Evolutionary conservation across 306 rosid genomes (phyloP), one percentile per base, ranked within the genome.

Genomic region (Hippophae gyantsensis): DNA sequence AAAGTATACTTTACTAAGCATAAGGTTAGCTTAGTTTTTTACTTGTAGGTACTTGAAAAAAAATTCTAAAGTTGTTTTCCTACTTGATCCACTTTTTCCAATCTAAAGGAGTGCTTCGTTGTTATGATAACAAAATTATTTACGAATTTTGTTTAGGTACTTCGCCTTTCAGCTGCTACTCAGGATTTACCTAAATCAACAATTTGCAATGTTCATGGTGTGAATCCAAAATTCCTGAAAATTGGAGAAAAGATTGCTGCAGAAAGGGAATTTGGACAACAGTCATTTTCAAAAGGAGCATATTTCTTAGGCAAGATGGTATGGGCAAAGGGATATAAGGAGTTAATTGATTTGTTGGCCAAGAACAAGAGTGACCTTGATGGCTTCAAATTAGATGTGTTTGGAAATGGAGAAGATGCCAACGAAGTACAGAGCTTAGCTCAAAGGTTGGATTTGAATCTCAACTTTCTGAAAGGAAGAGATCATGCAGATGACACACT

Each of bases 301-400:
- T 92, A 92, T 80, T 92, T 88, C 89, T 73, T 92, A 69, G 99
- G 99, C 54, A 92, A 92, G 83, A 88, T 92, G 99, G 96, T 92
- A 7, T 92, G 99, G 99, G 96, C 99, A 42, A 92, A 92, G 80
- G 96, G 96, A 53, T 88, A 88, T 68, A 76, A 77, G 58, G 99
- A 92, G 75, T 75, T 92, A 76, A 82, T 92, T 72, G 87, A 92
- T 72, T 75, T 92, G 69, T 74, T 92, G 68, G 78, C 83, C 46
- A 88, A 81, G 66, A 86, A 82, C 73, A 88, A 80, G 81, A 67
- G 66, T 61, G 89, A 85, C 55, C 95, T 92, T 77, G 76, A 78
- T 76, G 96, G 96, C 64, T 78, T 88, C 79, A 92, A 88, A 60
- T 62, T 92, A 75, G 99, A 92, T 57, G 95, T 92, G 59, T 92